Base-by-base conservation (phyloP, 768 basidiomycete genomes). In the Boletellus ananiceps region DNA sequence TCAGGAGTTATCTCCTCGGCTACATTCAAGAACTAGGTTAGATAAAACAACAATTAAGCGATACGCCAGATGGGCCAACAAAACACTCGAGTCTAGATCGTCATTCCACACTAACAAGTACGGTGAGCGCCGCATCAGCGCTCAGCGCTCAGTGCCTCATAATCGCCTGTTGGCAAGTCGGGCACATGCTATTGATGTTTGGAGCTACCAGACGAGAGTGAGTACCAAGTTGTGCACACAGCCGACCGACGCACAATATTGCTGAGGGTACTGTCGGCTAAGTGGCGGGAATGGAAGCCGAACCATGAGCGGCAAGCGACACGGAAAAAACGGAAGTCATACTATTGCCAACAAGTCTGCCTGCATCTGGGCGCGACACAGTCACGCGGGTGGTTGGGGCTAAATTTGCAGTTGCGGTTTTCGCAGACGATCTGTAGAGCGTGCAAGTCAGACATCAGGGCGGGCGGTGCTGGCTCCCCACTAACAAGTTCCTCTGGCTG, bases 291-390 rank as follows among this genome's bases (percentile, higher is more conserved):
- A 49, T 46, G 34, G 37, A 54, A 49, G 11, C 4, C 23, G 41
- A 11, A 32, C 33, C 1, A 9, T 39, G 44, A 49, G 43, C 43
- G 38, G 56, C 48, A 44, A 57, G 52, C 44, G 36, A 46, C 8
- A 37, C 41, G 55, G 39, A 44, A 40, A n/a, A 15, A 18, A 21
- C 34, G 40, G 42, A 13, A 29, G 13, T 2, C 59, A 52, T 59
- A 81, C 79, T 76, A 78, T 59, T 80, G 79, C 60, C 68, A 72
- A 46, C 77, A 78, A 2, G 63, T 69, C 44, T 61, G 58, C n/a
- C 49, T 72, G 68, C 81, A 83, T 2, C 27, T 27, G 0, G 76
- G 76, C 7, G 63, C 70, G 0, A 50, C 60, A 46, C 80, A 81
- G 32, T 58, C 62, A 1, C 49, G 49, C 0, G 77, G 76, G 52